phyloP scores from a whole-genome alignment of 1,284 basidiomycete genomes.

The Pyrrhoderma noxium region DNA sequence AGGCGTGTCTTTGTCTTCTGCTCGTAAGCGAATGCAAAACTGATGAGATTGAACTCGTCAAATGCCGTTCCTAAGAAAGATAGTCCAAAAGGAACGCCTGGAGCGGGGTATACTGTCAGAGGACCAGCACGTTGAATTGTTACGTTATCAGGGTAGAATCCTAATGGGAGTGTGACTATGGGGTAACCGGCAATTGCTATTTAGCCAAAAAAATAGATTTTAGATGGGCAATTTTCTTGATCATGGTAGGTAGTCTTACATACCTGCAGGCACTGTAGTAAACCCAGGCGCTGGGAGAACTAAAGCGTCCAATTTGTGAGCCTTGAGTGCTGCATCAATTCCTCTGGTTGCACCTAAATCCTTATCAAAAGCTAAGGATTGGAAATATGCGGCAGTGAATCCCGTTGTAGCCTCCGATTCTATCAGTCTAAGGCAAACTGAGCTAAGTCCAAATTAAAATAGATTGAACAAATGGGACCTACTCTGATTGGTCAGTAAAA shows the following conservation, averaged over 20 bases:
- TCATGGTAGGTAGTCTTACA: not conserved
- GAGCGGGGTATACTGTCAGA: constrained; percentile 43
- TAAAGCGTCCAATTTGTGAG: constrained; percentile 48
- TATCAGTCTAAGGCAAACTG: constrained; percentile 34
- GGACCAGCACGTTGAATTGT: constrained; percentile 35
- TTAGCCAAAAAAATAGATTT: constrained; percentile 11
- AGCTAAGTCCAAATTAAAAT: not conserved
- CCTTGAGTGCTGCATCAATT: constrained; percentile 49
- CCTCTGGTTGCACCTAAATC: constrained; percentile 48
- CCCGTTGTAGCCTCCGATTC: constrained; percentile 40
- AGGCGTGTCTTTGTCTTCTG: constrained; percentile 54
- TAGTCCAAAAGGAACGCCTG: constrained; percentile 56
- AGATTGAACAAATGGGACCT: constrained; percentile 18
- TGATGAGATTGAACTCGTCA: constrained; percentile 51
- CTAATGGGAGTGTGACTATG: constrained; percentile 39
- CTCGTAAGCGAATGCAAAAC: constrained; percentile 59
- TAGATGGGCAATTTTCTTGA: not conserved
- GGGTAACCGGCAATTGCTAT: constrained; percentile 54
- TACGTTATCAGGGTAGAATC: constrained; percentile 25
- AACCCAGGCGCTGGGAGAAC: constrained; percentile 47
- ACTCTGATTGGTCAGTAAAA: constrained; percentile 43
- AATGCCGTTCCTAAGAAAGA: constrained; percentile 59
- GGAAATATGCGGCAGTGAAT: constrained; percentile 40
- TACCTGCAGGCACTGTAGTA: constrained; percentile 36
- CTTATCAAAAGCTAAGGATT: constrained; percentile 41